Evolutionary conservation across 2,329 filamentous ascomycete species (phyloP).

Genomic region (Fusarium poae): DNA sequence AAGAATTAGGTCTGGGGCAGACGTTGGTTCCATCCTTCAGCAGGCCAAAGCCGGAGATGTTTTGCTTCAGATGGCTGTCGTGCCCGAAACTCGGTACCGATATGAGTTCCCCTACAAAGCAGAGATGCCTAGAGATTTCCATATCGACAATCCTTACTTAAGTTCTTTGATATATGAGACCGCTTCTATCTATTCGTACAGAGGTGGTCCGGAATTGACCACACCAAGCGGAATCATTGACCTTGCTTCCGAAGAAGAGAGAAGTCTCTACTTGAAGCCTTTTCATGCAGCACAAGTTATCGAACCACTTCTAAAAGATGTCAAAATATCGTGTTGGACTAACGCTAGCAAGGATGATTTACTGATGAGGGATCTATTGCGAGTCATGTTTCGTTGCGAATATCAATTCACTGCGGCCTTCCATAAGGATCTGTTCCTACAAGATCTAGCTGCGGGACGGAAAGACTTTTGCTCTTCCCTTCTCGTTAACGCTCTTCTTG

Average conservation of each 20-base stretch:
- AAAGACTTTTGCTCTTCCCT: constrained; percentile 56
- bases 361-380: constrained; percentile 53
- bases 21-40: constrained; percentile 50
- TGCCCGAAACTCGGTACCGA: constrained; percentile 55
- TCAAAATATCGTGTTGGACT: constrained; percentile 55
- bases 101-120: constrained; percentile 56
- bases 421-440: constrained; percentile 57
- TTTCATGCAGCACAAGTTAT: constrained; percentile 54
- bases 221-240: background rate
- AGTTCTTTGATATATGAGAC: constrained; percentile 47
- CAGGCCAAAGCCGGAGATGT: constrained; percentile 55
- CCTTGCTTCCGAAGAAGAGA: constrained; percentile 24
- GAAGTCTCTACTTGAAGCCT: constrained; percentile 52
- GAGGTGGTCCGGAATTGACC: background rate
- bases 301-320: constrained; percentile 51
- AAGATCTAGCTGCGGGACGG: constrained; percentile 53
- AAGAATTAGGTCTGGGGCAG: constrained; percentile 54
- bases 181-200: constrained; percentile 20
- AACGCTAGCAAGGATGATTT: constrained; percentile 52
- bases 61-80: constrained; percentile 55
- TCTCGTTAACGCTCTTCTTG: constrained; percentile 56
- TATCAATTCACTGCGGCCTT: constrained; percentile 54
- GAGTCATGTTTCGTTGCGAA: constrained; percentile 51
- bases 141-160: constrained; percentile 47
- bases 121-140: constrained; percentile 38